A percentile compares a stretch with the other conserved stretches of the same genome.
These are phyloP conservation scores for Chenopodium album DNA, from an alignment of 148 eudicot genomes.

Conservation along the genomic window DNA sequence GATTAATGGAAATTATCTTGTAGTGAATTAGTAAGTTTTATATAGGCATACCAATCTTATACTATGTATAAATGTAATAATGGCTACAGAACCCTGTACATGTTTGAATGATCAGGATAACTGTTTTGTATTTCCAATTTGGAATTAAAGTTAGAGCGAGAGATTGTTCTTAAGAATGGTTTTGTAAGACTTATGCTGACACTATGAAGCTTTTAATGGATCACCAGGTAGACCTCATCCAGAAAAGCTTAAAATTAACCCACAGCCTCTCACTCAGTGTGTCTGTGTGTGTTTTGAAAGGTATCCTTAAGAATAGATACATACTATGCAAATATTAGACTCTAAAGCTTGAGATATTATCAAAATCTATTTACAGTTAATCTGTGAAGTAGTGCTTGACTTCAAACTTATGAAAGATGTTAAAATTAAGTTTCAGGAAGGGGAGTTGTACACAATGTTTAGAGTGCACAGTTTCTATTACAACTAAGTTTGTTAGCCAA, in stretches of 20 bases:
- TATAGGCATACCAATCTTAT: too few species aligned
- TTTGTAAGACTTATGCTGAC: background rate
- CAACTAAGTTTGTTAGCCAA: background rate
- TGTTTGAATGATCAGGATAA: background rate
- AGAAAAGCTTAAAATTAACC: background rate
- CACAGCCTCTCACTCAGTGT: background rate
- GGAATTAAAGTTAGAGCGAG: background rate
- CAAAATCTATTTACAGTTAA: background rate
- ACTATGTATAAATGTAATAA: too few species aligned
- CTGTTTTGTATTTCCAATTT: background rate
- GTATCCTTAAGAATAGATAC: background rate
- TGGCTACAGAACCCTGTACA: background rate
- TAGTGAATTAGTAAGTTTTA: background rate
- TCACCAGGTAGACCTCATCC: background rate
- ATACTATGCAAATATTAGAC: too few species aligned
- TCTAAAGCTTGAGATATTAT: background rate
- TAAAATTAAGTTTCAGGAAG: background rate
- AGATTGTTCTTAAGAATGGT: background rate
- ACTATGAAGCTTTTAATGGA: background rate
- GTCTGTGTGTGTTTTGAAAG: background rate
- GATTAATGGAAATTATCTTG: background rate
- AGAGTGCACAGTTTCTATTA: background rate
- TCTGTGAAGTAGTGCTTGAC: background rate
- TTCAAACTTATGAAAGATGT: background rate
- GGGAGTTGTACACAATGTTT: background rate